Evolutionary conservation across 2,329 filamentous ascomycete species (phyloP).

Genomic region (Aspergillus latus): DNA sequence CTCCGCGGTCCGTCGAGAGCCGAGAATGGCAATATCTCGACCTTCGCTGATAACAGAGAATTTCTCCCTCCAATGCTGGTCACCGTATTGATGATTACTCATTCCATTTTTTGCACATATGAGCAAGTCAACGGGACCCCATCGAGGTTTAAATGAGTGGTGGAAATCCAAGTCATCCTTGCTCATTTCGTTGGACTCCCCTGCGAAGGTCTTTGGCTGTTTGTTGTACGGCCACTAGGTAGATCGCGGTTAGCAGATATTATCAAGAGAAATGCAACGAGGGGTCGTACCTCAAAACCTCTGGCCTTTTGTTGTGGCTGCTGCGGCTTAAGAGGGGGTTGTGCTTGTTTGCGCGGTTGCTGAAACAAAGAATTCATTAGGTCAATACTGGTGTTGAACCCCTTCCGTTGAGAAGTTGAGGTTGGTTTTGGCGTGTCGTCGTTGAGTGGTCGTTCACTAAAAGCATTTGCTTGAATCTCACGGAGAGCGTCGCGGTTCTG

Average conservation of each 20-base stretch:
- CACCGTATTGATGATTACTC: conserved; percentile 20
- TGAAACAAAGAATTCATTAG: conserved; percentile 94
- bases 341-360: conserved; percentile 53
- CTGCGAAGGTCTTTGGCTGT: conserved; percentile 66
- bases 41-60: conserved; percentile 44
- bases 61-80: conserved; percentile 52
- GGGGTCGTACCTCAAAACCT: conserved; percentile 85
- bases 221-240: conserved; percentile 82
- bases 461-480: conserved; percentile 62
- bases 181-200: conserved; percentile 62
- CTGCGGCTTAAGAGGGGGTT: conserved; percentile 55
- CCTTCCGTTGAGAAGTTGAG: conserved; percentile 48
- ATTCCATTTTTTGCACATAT: conserved; percentile 58
- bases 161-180: conserved; percentile 68
- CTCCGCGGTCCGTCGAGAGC: conserved; percentile 26
- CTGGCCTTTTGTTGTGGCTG: conserved; percentile 52
- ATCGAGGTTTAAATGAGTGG: conserved; percentile 72
- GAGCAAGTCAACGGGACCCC: conserved; percentile 72
- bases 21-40: conserved; percentile 33
- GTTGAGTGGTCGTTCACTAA: conserved; percentile 48
- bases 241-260: conserved; percentile 12
- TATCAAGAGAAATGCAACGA: conserved; percentile 33
- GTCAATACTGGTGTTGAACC: conserved; percentile 87
- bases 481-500: conserved; percentile 74
- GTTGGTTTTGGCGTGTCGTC: conserved; percentile 34